Percentiles rank a stretch among this genome's conserved stretches.
phyloP scores from a whole-genome alignment of 192 early-diverging fungal genomes.

The Podila verticillata region DNA sequence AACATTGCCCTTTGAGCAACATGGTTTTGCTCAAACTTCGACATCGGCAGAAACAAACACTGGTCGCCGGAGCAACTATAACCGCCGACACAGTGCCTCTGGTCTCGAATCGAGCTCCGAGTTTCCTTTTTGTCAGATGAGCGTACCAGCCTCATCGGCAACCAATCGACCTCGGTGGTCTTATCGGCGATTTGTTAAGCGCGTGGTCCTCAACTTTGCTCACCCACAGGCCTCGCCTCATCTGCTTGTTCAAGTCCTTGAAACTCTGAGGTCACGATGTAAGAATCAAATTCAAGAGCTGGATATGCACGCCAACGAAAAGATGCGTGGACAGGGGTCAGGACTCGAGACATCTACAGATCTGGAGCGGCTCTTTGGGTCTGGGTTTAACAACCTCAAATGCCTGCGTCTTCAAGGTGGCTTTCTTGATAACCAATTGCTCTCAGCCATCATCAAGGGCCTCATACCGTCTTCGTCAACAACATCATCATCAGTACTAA shows the following conservation, averaged over 20 bases:
- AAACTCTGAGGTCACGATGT: conserved; percentile 11
- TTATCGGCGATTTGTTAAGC: conserved; percentile 13
- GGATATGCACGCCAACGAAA: conserved; percentile 39
- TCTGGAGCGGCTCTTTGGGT: conserved; percentile 28
- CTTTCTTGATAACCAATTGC: conserved; percentile 38
- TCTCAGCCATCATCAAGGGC: conserved; percentile 27
- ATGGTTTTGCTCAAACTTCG: too few relatives aligned
- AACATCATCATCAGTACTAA: not conserved
- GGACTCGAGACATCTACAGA: conserved; percentile 6
- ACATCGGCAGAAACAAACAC: not conserved
- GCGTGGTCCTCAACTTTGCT: conserved; percentile 37
- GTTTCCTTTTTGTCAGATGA: not conserved
- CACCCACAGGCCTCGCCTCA: conserved; percentile 40
- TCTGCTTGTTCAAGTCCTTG: conserved; percentile 25
- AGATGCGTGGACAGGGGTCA: conserved; percentile 33
- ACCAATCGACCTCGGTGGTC: conserved; percentile 14
- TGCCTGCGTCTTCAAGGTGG: conserved; percentile 41
- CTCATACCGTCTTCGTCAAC: not conserved
- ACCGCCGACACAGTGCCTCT: conserved; percentile 1
- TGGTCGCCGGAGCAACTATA: not conserved
- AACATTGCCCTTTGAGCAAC: too few relatives aligned
- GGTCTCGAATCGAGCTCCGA: not conserved
- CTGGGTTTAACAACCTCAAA: conserved; percentile 17
- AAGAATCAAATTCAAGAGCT: conserved; percentile 19
- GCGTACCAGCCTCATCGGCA: not conserved